Conservation (phyloP, 2,329 filamentous ascomycete genomes). For the Gyromitra esculenta region DNA sequence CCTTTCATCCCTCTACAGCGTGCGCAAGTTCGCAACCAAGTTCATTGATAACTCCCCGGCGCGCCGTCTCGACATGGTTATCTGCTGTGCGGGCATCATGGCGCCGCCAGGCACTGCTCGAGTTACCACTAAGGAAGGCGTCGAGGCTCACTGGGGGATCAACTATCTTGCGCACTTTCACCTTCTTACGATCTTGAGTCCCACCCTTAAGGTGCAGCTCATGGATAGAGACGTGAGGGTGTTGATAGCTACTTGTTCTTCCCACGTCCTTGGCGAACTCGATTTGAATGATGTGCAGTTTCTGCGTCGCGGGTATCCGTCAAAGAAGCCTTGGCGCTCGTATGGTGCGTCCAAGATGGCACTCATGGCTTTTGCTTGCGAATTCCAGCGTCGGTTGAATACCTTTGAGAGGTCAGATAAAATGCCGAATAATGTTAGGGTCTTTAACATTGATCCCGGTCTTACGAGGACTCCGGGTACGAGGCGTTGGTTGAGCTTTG, state of each 20-base stretch:
- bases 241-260: slow-evolving; percentile 84
- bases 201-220: slow-evolving; percentile 88
- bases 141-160: slow-evolving; percentile 91
- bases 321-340: slow-evolving; percentile 62
- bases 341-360: slow-evolving; percentile 66
- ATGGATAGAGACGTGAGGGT: slow-evolving; percentile 92
- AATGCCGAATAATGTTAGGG: slow-evolving; percentile 80
- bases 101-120: slow-evolving; percentile 73
- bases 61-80: slow-evolving; percentile 85
- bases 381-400: slow-evolving; percentile 92
- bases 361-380: slow-evolving; percentile 85
- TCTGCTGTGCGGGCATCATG: slow-evolving; percentile 83
- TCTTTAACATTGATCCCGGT: slow-evolving; percentile 88
- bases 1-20: slow-evolving; percentile 84
- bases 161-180: slow-evolving; percentile 98
- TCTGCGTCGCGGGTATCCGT: slow-evolving; percentile 63
- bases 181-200: slow-evolving; percentile 87
- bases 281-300: slow-evolving; percentile 61
- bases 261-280: slow-evolving; percentile 79
- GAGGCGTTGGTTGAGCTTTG: slow-evolving; percentile 84
- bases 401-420: slow-evolving; percentile 84
- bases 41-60: slow-evolving; percentile 97
- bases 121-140: slow-evolving; percentile 75
- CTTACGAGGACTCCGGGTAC: slow-evolving; percentile 85
- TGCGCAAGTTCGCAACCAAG: slow-evolving; percentile 92